Percentiles rank a stretch among this genome's conserved stretches.
These are phyloP conservation scores for Dendrocalamus sinicus DNA, from an alignment of 176 grass and related monocot genomes.

Conservation along the genomic window DNA sequence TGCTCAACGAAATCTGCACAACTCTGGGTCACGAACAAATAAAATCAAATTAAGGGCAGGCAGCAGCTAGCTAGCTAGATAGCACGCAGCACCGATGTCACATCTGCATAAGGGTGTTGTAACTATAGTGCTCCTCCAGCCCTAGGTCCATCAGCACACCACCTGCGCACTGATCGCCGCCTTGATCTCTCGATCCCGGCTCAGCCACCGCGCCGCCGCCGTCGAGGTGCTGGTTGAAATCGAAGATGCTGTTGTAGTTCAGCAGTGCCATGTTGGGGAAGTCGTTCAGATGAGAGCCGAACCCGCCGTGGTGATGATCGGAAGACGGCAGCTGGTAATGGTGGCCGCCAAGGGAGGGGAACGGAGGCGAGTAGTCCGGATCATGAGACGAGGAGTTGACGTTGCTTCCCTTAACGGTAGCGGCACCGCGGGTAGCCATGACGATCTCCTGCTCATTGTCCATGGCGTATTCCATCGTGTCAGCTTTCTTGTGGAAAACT, in stretches of 20 bases:
- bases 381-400: slow-evolving; percentile 16
- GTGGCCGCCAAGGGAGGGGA: slow-evolving; percentile 34
- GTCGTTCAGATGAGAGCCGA: neutral
- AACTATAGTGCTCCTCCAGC: slow-evolving; percentile 55
- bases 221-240: slow-evolving; percentile 45
- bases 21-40: slow-evolving; percentile 43
- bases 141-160: slow-evolving; percentile 54
- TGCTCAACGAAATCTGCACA: slow-evolving; percentile 51
- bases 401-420: neutral
- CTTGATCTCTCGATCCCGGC: neutral
- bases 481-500: slow-evolving; percentile 70
- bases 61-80: neutral
- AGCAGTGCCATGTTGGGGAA: slow-evolving; percentile 37
- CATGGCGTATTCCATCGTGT: slow-evolving; percentile 46
- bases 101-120: slow-evolving; percentile 55
- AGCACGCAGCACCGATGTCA: slow-evolving; percentile 26
- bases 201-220: neutral
- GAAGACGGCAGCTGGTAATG: slow-evolving; percentile 24
- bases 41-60: slow-evolving; percentile 16
- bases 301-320: neutral
- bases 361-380: slow-evolving; percentile 47
- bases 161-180: slow-evolving; percentile 38
- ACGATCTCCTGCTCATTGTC: slow-evolving; percentile 36
- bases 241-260: slow-evolving; percentile 40
- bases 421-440: slow-evolving; percentile 1